phyloP scores from a whole-genome alignment of 2,329 filamentous ascomycete genomes.

The Pochonia chlamydosporia region DNA sequence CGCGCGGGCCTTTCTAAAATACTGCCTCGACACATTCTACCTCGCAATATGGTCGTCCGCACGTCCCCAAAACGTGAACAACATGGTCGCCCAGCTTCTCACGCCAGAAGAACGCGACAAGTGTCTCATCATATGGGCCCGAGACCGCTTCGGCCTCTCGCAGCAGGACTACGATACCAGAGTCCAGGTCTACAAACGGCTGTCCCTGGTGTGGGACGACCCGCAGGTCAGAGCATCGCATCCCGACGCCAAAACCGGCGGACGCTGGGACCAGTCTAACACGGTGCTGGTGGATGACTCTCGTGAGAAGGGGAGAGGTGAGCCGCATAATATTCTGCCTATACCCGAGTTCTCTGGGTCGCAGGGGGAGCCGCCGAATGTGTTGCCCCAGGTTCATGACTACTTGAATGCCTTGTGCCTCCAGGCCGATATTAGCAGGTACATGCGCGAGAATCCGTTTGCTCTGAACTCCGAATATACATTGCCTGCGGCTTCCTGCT shows the following conservation, averaged over 20 bases:
- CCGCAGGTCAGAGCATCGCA: slow-evolving; percentile 35
- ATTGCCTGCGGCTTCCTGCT: slow-evolving; percentile 3
- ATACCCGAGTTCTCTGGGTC: slow-evolving; percentile 69
- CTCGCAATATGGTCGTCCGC: slow-evolving; percentile 94
- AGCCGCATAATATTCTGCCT: slow-evolving; percentile 77
- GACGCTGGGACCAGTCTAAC: slow-evolving; percentile 72
- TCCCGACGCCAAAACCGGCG: slow-evolving; percentile 32
- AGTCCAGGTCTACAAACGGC: slow-evolving; percentile 85
- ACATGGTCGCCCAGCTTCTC: slow-evolving; percentile 63
- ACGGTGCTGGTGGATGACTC: slow-evolving; percentile 89
- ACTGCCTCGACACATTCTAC: slow-evolving; percentile 67
- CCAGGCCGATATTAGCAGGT: slow-evolving; percentile 57
- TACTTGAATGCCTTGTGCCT: slow-evolving; percentile 51
- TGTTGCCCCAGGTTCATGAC: slow-evolving; percentile 55
- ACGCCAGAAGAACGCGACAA: slow-evolving; percentile 41
- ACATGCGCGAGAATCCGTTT: slow-evolving; percentile 49
- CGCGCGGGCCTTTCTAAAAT: slow-evolving; percentile 62
- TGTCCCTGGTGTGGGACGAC: slow-evolving; percentile 65
- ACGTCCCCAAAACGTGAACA: slow-evolving; percentile 61
- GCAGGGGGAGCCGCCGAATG: slow-evolving; percentile 29
- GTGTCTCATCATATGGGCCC: slow-evolving; percentile 69
- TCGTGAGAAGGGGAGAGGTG: slow-evolving; percentile 68
- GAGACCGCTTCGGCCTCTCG: slow-evolving; percentile 68
- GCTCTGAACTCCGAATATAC: slow-evolving; percentile 24
- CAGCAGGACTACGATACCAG: slow-evolving; percentile 58